Evolutionary conservation across 192 early-diverging fungal genomes (phyloP), one percentile per base, ranked within the genome.

Genomic region (Coemansia sp.): DNA sequence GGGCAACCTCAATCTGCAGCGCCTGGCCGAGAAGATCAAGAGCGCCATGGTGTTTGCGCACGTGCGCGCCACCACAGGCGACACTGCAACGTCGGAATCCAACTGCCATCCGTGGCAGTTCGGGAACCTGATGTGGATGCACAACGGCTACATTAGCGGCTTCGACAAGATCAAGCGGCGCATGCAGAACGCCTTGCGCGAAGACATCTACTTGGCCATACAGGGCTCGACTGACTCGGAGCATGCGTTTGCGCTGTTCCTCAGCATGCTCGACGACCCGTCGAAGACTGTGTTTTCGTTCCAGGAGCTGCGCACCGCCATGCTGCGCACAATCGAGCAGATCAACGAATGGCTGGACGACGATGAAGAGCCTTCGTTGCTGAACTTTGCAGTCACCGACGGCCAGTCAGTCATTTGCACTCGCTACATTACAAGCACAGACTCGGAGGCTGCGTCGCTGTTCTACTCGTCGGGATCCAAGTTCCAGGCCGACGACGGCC

Each of bases 331-430:
- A 8, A 91, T 92, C 68, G 85, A 85, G 46, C 83, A 87, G 67
- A 59, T 92, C 20, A 92, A 92, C 73, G 61, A 69, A 40, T 91
- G 90, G 90, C 81, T 86, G 32, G n/a, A 52, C 2, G 48, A 34
- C 46, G 62, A 48, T 11, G 63, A 65, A n/a, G 76, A 89, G 78
- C 77, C 85, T 20, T 90, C 89, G 9, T 67, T 91, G 59, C 79
- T 92, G 69, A 92, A 92, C 64, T 90, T 92, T 81, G 91, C 91
- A 8, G 89, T 92, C 6, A 92, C 91, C n/a, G 89, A 91, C 66
- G 91, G 91, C 6, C 85, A 85, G 58, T 76, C 82, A 8, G 88
- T 92, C 0, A 87, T 92, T 9, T 92, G 91, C 84, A 87, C 88
- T 6, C 67, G 89, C 35, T 92, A 92, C 62, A 87, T 89, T 36